Evolutionary conservation across 805 yeast species (phyloP).

Genomic region (Ogataea siamensis): DNA sequence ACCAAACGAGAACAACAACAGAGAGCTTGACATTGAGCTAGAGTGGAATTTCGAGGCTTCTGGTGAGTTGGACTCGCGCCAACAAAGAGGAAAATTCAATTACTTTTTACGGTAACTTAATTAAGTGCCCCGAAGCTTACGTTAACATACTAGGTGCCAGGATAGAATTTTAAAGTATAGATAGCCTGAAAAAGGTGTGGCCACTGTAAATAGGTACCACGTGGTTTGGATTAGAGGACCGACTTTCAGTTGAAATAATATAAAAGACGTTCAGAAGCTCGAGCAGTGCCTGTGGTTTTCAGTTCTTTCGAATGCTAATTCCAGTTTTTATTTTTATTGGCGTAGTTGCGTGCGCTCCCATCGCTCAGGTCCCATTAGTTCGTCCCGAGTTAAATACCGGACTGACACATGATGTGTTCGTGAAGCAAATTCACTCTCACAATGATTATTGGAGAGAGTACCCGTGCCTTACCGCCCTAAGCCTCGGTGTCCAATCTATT

Average conservation of each 20-base stretch:
- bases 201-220: not conserved
- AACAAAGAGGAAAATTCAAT: slow-evolving; percentile 56
- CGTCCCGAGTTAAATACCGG: slow-evolving; percentile 16
- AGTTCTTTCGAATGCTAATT: not conserved
- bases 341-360: slow-evolving; percentile 2
- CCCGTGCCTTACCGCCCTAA: slow-evolving; percentile 49
- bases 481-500: slow-evolving; percentile 46
- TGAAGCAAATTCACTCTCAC: slow-evolving; percentile 47
- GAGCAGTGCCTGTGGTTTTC: not conserved
- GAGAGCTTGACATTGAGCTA: slow-evolving; percentile 85
- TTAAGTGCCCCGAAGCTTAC: not conserved
- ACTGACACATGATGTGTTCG: slow-evolving; percentile 26
- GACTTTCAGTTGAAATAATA: not conserved
- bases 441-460: slow-evolving; percentile 54
- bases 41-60: slow-evolving; percentile 51
- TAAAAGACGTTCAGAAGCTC: not conserved
- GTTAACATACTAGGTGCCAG: not conserved
- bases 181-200: not conserved
- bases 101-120: slow-evolving; percentile 63
- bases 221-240: not conserved
- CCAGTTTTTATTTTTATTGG: not conserved
- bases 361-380: not conserved
- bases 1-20: slow-evolving; percentile 76
- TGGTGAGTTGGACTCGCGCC: slow-evolving; percentile 41
- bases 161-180: slow-evolving; percentile 1